Evolutionary conservation across 2,329 filamentous ascomycete genomes (phyloP).

Genomic region (Hypoxylon sp.): DNA sequence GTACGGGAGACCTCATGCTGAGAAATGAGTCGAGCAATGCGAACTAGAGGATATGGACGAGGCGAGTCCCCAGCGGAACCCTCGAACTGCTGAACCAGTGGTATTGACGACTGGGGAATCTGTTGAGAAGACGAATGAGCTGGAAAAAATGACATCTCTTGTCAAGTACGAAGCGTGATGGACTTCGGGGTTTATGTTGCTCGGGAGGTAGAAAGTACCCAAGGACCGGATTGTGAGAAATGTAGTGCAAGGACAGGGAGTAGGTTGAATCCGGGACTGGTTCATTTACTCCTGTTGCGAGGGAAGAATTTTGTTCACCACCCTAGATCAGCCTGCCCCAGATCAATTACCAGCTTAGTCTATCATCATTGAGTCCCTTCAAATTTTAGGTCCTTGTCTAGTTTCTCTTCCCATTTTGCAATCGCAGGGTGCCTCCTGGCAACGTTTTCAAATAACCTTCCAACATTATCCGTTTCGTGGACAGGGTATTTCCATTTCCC

Average conservation of each 20-base stretch:
- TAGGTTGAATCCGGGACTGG: background rate
- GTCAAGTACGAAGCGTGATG: background rate
- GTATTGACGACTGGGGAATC: too few relatives aligned
- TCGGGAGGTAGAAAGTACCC: background rate
- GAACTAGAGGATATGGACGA: too few relatives aligned
- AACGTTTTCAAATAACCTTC: constrained; percentile 66
- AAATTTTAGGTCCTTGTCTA: constrained; percentile 54
- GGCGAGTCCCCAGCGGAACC: too few relatives aligned
- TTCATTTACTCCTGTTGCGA: background rate
- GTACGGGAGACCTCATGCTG: background rate
- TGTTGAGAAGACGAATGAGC: too few relatives aligned
- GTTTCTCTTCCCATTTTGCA: constrained; percentile 66
- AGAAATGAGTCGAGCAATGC: background rate
- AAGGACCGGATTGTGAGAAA: background rate
- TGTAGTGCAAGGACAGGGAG: background rate
- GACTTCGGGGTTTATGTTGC: background rate
- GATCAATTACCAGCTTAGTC: background rate
- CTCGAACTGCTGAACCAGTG: too few relatives aligned
- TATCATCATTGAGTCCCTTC: background rate
- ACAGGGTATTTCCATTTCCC: constrained; percentile 78
- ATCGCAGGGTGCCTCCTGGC: constrained; percentile 76
- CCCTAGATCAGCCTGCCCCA: background rate
- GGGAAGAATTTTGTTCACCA: background rate
- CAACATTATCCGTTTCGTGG: constrained; percentile 47
- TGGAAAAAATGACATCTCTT: background rate